Evolutionary conservation across 768 basidiomycete species (phyloP).

Genomic region (Boletus rubropictus): DNA sequence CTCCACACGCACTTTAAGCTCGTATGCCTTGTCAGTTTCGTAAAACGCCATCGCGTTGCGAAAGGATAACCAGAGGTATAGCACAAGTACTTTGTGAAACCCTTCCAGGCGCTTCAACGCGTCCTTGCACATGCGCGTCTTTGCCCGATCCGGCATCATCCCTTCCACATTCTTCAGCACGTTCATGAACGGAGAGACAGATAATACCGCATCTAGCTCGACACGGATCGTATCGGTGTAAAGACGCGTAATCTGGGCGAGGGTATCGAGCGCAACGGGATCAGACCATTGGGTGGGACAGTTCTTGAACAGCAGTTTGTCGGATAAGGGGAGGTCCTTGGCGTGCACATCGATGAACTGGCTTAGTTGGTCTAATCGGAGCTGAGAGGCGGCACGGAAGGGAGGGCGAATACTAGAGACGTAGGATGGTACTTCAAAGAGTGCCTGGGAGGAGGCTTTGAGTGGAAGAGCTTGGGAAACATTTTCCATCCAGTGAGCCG

Average conservation of each 20-base stretch:
- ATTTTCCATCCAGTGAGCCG: conserved; percentile 18
- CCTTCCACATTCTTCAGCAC: conserved; percentile 19
- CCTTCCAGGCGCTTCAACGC: conserved; percentile 50
- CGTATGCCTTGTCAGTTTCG: conserved; percentile 43
- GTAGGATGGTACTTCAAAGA: conserved; percentile 47
- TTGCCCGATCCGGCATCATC: conserved; percentile 16
- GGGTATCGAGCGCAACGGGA: conserved; percentile 16
- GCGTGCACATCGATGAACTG: conserved; percentile 40
- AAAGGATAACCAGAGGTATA: conserved; percentile 83
- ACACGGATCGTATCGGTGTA: conserved; percentile 33
- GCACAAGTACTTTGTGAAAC: conserved; percentile 66
- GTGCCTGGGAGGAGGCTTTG: conserved; percentile 34
- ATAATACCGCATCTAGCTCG: conserved; percentile 18
- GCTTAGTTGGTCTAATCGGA: conserved; percentile 28
- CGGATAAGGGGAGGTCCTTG: conserved; percentile 36
- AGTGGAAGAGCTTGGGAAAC: conserved; percentile 41
- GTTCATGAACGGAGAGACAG: conserved; percentile 19
- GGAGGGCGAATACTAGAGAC: conserved; percentile 40
- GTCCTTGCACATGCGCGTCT: conserved; percentile 5
- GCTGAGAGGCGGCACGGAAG: conserved; percentile 35
- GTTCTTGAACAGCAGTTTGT: conserved; percentile 41
- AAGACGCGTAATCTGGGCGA: conserved; percentile 18
- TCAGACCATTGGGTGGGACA: conserved; percentile 23
- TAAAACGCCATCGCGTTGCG: conserved; percentile 65
- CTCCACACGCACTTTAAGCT: conserved; percentile 61